Conservation (phyloP, 1,284 basidiomycete genomes). For the Wolfiporia cocos region DNA sequence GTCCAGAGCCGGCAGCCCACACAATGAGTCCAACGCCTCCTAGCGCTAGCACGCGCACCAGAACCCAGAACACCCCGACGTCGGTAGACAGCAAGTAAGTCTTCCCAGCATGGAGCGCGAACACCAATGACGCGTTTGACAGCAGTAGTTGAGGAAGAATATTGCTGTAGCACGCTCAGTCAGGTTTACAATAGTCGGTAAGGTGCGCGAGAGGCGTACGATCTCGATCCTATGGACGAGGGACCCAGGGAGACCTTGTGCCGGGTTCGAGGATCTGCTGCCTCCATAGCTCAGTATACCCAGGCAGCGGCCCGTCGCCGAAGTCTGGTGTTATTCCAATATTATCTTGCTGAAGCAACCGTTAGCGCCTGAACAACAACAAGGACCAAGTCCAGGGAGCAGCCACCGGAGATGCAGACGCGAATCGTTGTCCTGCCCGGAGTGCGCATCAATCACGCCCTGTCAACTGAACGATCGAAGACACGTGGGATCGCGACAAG, state of each 20-base stretch:
- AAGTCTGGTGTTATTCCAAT: not conserved
- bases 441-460: too few relatives aligned
- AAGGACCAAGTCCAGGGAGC: too few relatives aligned
- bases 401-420: too few relatives aligned
- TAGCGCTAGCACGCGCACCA: conserved; percentile 62
- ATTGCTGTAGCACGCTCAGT: conserved; percentile 22
- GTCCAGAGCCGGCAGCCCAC: conserved; percentile 50
- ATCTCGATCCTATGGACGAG: conserved; percentile 41
- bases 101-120: conserved; percentile 56
- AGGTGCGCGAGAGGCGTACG: conserved; percentile 34
- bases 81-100: conserved; percentile 59
- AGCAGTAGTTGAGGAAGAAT: conserved; percentile 50
- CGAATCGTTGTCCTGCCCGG: too few relatives aligned
- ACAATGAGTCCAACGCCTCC: conserved; percentile 53
- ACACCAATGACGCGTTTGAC: conserved; percentile 54
- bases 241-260: conserved; percentile 60
- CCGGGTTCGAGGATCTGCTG: conserved; percentile 62
- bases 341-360: too few relatives aligned
- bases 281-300: conserved; percentile 38
- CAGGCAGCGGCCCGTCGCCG: not conserved
- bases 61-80: conserved; percentile 67
- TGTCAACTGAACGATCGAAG: too few relatives aligned
- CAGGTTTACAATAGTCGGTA: conserved; percentile 4
- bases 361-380: too few relatives aligned
- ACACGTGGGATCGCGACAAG: too few relatives aligned